Evolutionary conservation across 768 basidiomycete species (phyloP), one percentile per base, ranked within the genome.

Genomic region (Boletus pseudo-olivaceus): DNA sequence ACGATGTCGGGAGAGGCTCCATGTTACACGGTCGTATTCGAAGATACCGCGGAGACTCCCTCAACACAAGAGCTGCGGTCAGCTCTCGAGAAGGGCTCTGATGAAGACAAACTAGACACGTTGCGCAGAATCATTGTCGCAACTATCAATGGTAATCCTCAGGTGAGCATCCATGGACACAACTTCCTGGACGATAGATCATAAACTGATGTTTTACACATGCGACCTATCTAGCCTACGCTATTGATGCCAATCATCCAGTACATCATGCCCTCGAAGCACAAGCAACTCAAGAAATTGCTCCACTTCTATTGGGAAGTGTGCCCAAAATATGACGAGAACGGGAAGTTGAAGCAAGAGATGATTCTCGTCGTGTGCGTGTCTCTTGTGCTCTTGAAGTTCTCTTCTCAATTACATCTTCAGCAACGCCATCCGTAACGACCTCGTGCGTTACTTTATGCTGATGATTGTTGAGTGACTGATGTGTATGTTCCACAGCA

Each of bases 231-330:
- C 20, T 67, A 96, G 93, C 91, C 93, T n/a, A 75, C 83, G 49
- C 72, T 98, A 47, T 84, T 98, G 75, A 98, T 99, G 95, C 91
- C 94, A 7, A 88, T 98, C 72, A 98, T 99, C 62, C 97, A 99
- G 82, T 97, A 87, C 74, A 89, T 96, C 58, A 83, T 98, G 80
- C 97, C 97, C 35, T 91, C 90, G 49, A 85, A 87, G 69, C 94
- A 90, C 77, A 98, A 99, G 77, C 85, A 87, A 55, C 83, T 98
- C 68, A 98, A 99, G 85, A 99, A 98, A 76, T 75, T 97, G 59
- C 77, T 98, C 35, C 93, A 93, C 72, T 93, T 93, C 68, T 94
- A 95, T 70, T 94, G 91, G 91, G 92, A 98, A 75, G 89, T 98
- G 20, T 98, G 95, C 73, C 96, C 96, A 9, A 98, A 98, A 72